Percentiles rank a stretch among this genome's conserved stretches.
Conservation (phyloP, 2,329 filamentous ascomycete genomes). For the Sporothrix pallida region DNA sequence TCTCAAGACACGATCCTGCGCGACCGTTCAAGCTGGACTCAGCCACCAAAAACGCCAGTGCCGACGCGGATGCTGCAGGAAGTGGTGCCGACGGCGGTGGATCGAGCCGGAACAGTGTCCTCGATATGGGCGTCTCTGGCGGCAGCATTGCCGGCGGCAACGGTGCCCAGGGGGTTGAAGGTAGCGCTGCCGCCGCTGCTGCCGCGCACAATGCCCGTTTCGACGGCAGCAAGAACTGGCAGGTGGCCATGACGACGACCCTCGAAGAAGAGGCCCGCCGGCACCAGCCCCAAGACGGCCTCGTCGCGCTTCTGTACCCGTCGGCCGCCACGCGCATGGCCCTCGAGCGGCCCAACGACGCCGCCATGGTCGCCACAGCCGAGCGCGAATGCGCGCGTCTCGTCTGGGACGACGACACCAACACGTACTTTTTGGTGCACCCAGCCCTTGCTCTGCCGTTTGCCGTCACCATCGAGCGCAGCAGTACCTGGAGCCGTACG, state of each 20-base stretch:
- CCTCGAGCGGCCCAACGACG: slow-evolving; percentile 64
- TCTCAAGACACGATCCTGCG: slow-evolving; percentile 65
- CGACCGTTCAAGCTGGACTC: slow-evolving; percentile 55
- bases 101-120: slow-evolving; percentile 42
- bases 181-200: slow-evolving; percentile 27
- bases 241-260: slow-evolving; percentile 63
- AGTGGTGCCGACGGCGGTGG: slow-evolving; percentile 41
- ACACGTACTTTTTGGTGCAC: slow-evolving; percentile 66
- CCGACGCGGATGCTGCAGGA: slow-evolving; percentile 38
- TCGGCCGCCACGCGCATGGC: slow-evolving; percentile 67
- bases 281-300: slow-evolving; percentile 63
- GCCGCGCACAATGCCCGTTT: slow-evolving; percentile 44
- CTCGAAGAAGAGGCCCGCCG: slow-evolving; percentile 61
- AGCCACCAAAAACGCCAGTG: slow-evolving; percentile 46
- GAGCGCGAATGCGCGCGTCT: slow-evolving; percentile 73
- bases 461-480: slow-evolving; percentile 63
- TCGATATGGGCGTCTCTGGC: slow-evolving; percentile 20
- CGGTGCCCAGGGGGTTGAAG: slow-evolving; percentile 27
- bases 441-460: slow-evolving; percentile 68
- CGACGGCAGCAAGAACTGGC: slow-evolving; percentile 57
- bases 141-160: slow-evolving; percentile 35
- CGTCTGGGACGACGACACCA: slow-evolving; percentile 70
- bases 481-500: slow-evolving; percentile 63
- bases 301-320: slow-evolving; percentile 73
- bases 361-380: slow-evolving; percentile 64